These are phyloP conservation scores for Megacollybia marginata DNA, from an alignment of 768 basidiomycete genomes.

Conservation along the genomic window DNA sequence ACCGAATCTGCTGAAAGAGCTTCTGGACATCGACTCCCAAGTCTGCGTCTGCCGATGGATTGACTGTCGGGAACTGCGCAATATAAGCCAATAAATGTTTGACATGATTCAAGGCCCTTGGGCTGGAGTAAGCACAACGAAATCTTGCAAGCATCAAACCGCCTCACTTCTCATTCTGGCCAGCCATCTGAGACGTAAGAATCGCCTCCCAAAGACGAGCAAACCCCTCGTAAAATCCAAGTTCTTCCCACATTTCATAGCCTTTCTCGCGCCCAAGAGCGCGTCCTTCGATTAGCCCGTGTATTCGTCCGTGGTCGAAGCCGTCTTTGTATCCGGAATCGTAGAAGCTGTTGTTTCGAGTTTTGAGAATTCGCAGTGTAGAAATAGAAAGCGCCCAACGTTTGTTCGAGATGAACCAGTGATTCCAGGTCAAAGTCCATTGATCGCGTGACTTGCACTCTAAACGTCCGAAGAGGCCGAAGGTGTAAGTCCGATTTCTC, in stretches of 20 bases:
- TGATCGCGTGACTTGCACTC: background rate
- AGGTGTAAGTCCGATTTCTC: no score
- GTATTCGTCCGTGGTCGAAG: slow-evolving; percentile 76
- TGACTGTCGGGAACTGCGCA: slow-evolving; percentile 65
- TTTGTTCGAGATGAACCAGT: slow-evolving; percentile 56
- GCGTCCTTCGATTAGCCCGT: slow-evolving; percentile 86
- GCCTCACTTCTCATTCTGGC: slow-evolving; percentile 41
- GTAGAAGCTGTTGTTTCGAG: slow-evolving; percentile 55
- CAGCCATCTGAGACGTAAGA: slow-evolving; percentile 10
- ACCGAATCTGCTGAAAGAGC: slow-evolving; percentile 77
- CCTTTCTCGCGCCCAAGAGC: slow-evolving; percentile 84
- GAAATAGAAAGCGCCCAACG: slow-evolving; percentile 25
- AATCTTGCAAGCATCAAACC: background rate
- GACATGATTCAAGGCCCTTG: slow-evolving; percentile 57
- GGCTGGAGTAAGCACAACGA: background rate
- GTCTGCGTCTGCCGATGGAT: slow-evolving; percentile 47
- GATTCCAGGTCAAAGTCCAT: slow-evolving; percentile 46
- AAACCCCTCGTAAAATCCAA: slow-evolving; percentile 88
- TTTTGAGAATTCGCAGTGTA: background rate
- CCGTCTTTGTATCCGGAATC: slow-evolving; percentile 71
- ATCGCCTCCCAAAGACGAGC: slow-evolving; percentile 62
- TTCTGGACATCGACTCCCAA: slow-evolving; percentile 63
- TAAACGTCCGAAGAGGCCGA: no score
- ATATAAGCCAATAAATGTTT: slow-evolving; percentile 65
- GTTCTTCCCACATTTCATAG: slow-evolving; percentile 95